A percentile compares a stretch with the other conserved stretches of the same genome.
Evolutionary conservation across 306 rosid genomes (phyloP).

Genomic region (Oemleria cerasiformis): DNA sequence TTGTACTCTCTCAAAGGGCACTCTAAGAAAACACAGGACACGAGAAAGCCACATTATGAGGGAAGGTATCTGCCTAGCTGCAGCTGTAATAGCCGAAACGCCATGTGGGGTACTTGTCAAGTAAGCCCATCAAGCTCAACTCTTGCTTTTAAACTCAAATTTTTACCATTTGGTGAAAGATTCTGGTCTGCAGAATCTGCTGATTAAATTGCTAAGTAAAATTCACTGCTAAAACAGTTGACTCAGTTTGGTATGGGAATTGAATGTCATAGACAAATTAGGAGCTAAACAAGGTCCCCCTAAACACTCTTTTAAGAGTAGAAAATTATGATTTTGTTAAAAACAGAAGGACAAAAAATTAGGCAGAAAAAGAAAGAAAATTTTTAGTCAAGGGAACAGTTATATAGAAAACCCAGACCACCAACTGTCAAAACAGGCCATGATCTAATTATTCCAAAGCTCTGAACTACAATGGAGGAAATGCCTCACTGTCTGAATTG

Average conservation of each 20-base stretch:
- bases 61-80: constrained; percentile 64
- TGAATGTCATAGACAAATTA: not conserved
- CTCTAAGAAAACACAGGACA: constrained; percentile 40
- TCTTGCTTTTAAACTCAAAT: constrained; percentile 23
- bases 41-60: constrained; percentile 68
- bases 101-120: constrained; percentile 49
- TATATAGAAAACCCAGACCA: not conserved
- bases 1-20: constrained; percentile 26
- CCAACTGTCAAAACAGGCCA: not conserved
- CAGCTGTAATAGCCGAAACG: constrained; percentile 53
- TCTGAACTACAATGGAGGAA: not conserved
- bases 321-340: not conserved
- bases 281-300: constrained; percentile 7
- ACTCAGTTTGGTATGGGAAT: not conserved
- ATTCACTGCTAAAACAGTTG: not conserved
- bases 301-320: too few relatives aligned
- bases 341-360: not conserved
- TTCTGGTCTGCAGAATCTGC: constrained; percentile 13
- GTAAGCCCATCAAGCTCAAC: constrained; percentile 12
- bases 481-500: not conserved
- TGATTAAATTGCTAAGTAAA: not conserved
- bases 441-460: not conserved
- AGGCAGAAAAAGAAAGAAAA: not conserved
- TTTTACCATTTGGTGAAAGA: not conserved
- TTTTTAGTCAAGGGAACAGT: not conserved